phyloP scores from a whole-genome alignment of 129 eudicot genomes.

The Smallanthus sonchifolius region DNA sequence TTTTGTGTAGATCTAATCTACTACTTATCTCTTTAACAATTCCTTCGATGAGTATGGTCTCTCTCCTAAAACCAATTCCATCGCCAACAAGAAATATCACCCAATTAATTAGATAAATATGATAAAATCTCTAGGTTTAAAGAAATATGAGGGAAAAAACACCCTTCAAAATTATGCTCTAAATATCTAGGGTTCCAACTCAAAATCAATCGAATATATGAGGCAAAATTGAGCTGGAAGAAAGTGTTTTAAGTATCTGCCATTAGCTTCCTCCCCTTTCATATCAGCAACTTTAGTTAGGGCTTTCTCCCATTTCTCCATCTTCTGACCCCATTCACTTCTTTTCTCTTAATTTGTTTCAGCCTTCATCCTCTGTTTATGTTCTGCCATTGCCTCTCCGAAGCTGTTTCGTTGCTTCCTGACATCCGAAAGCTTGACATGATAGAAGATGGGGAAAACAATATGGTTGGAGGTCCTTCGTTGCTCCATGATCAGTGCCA shows the following conservation, averaged over 20 bases:
- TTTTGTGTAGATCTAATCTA: slow-evolving; percentile 6
- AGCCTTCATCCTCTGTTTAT: background rate
- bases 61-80: background rate
- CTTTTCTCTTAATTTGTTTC: background rate
- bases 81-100: background rate
- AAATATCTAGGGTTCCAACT: too few relatives aligned
- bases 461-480: background rate
- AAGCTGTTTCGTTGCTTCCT: background rate
- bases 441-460: background rate
- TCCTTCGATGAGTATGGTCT: slow-evolving; percentile 4
- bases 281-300: background rate
- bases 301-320: slow-evolving; percentile 10
- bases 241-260: background rate
- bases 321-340: background rate
- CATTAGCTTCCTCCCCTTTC: slow-evolving; percentile 6
- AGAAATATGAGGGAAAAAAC: too few relatives aligned
- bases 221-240: background rate
- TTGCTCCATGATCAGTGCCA: background rate
- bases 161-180: too few relatives aligned
- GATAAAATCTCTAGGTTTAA: too few relatives aligned
- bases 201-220: too few relatives aligned
- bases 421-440: background rate
- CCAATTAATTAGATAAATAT: background rate
- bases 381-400: background rate
- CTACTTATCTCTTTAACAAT: slow-evolving; percentile 13